A percentile compares a stretch with the other conserved stretches of the same genome.
Evolutionary conservation across 768 basidiomycete genomes (phyloP).

Genomic region (Paxillus ammoniavirescens): DNA sequence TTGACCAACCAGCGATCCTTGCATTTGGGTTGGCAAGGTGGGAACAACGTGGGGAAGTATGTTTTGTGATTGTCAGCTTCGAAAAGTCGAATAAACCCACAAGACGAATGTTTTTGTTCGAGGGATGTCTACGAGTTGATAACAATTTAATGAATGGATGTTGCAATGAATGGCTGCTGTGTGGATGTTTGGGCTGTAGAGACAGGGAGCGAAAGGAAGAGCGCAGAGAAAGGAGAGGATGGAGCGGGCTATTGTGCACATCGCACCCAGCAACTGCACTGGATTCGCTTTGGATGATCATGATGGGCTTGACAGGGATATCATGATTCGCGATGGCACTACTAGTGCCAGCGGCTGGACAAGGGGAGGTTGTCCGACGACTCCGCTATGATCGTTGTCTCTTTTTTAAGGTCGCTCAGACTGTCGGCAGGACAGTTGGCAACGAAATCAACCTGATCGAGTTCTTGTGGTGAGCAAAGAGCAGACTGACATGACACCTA

Average conservation of each 20-base stretch:
- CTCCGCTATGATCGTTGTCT: not conserved
- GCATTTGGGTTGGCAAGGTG: not conserved
- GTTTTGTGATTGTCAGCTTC: not conserved
- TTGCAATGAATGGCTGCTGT: not conserved
- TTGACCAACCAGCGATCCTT: not conserved
- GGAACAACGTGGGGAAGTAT: not conserved
- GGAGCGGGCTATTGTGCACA: not conserved
- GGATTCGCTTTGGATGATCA: not conserved
- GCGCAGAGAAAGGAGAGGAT: not conserved
- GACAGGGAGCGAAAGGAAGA: not conserved
- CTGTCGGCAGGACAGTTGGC: not conserved
- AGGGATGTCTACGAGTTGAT: not conserved
- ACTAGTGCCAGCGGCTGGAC: not conserved
- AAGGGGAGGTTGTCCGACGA: too few relatives aligned
- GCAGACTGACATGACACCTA: not conserved
- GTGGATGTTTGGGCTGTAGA: not conserved
- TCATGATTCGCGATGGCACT: not conserved
- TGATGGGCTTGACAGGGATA: not conserved
- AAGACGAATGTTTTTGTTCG: not conserved
- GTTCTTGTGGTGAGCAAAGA: not conserved
- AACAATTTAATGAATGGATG: not conserved
- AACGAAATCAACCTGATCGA: too few relatives aligned
- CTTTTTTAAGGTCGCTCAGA: not conserved
- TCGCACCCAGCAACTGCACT: not conserved
- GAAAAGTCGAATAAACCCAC: not conserved